phyloP scores from a whole-genome alignment of 192 early-diverging fungal species.

The Umbelopsis vinacea region DNA sequence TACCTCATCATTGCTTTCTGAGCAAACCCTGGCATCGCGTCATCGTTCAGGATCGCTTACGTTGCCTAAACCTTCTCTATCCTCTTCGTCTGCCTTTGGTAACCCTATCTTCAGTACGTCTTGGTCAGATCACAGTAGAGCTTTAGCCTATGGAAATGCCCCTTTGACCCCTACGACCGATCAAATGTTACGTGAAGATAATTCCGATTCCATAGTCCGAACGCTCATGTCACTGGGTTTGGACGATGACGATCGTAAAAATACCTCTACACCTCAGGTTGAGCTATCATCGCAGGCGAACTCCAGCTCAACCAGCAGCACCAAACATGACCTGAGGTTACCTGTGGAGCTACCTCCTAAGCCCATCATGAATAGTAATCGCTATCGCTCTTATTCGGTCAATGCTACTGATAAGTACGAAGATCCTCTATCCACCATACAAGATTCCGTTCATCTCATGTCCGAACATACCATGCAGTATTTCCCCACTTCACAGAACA shows the following conservation, averaged over 20 bases:
- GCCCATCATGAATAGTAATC: constrained; percentile 25
- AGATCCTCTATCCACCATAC: not conserved
- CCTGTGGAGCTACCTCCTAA: constrained; percentile 26
- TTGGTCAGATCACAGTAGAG: not conserved
- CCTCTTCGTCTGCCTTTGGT: constrained; percentile 15
- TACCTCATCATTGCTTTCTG: constrained; percentile 13
- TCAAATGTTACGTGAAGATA: constrained; percentile 36
- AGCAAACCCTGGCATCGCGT: constrained; percentile 12
- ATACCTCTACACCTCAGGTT: not conserved
- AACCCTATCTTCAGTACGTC: constrained; percentile 3
- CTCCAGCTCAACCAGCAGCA: not conserved
- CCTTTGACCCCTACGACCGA: constrained; percentile 30
- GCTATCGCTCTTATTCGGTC: constrained; percentile 39
- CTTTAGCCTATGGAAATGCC: constrained; percentile 2
- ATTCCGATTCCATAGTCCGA: constrained; percentile 35
- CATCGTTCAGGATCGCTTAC: constrained; percentile 38
- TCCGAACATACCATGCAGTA: not conserved
- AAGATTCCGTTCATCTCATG: not conserved
- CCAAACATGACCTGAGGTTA: not conserved
- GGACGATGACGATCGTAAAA: constrained; percentile 31
- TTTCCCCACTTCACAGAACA: constrained; percentile 38
- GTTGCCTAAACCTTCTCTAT: constrained; percentile 7
- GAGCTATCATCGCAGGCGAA: not conserved
- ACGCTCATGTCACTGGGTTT: constrained; percentile 40
- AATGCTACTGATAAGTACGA: constrained; percentile 28